Conservation (phyloP, 257 asterid species). For the Rhazya stricta region DNA sequence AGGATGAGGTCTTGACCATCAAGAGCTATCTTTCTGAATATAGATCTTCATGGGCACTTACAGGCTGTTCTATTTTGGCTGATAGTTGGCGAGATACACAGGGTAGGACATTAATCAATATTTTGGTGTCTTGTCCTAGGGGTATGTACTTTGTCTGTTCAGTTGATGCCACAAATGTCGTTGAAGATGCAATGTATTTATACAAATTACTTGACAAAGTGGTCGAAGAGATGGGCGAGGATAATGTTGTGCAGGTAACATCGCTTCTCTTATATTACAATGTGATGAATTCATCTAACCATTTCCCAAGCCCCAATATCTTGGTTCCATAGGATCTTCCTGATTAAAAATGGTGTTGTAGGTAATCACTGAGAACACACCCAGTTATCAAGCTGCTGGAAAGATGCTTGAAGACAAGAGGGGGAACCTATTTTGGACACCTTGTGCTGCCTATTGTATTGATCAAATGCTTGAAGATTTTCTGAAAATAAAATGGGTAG, state of each 20-base stretch:
- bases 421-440: constrained; percentile 72
- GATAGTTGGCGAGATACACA: constrained; percentile 77
- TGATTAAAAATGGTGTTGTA: constrained; percentile 28
- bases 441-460: constrained; percentile 78
- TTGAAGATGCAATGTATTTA: constrained; percentile 58
- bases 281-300: not conserved
- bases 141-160: constrained; percentile 82
- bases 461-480: constrained; percentile 68
- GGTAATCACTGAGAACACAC: constrained; percentile 76
- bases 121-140: constrained; percentile 84
- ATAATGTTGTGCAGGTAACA: constrained; percentile 80
- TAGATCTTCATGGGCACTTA: constrained; percentile 82
- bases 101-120: constrained; percentile 58
- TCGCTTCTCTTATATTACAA: not conserved
- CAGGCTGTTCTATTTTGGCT: constrained; percentile 86
- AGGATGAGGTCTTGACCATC: constrained; percentile 61
- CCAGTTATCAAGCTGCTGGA: constrained; percentile 85
- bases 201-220: constrained; percentile 80
- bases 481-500: constrained; percentile 61
- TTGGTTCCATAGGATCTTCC: constrained; percentile 7
- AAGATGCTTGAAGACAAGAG: constrained; percentile 90
- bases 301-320: not conserved
- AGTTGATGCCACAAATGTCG: constrained; percentile 65
- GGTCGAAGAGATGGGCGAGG: constrained; percentile 91
- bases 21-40: constrained; percentile 65